phyloP scores from a whole-genome alignment of 2,329 filamentous ascomycete genomes.

The Blumeriella jaapii region DNA sequence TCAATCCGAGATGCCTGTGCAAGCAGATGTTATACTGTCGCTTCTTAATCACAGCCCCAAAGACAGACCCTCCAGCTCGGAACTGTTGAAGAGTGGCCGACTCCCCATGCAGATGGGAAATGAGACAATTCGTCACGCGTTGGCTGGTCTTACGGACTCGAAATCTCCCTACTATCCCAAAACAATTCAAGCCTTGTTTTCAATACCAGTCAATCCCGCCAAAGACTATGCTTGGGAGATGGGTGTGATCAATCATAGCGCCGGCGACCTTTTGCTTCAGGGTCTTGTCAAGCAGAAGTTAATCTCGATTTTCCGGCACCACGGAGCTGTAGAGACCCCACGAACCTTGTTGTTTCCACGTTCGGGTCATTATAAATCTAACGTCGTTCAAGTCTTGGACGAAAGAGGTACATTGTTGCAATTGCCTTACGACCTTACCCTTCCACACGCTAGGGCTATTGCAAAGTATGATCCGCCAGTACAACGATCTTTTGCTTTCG shows the following conservation, averaged over 20 bases:
- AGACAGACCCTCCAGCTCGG: constrained; percentile 68
- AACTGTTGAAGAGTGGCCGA: constrained; percentile 75
- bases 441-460: constrained; percentile 77
- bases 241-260: constrained; percentile 42
- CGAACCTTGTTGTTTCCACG: constrained; percentile 70
- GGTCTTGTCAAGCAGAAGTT: constrained; percentile 64
- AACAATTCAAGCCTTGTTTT: constrained; percentile 77
- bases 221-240: constrained; percentile 76
- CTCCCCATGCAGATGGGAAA: constrained; percentile 88
- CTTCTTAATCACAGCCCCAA: constrained; percentile 74
- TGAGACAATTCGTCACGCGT: constrained; percentile 73
- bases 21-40: constrained; percentile 67
- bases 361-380: constrained; percentile 63
- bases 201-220: constrained; percentile 56
- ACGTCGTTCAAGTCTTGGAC: constrained; percentile 72
- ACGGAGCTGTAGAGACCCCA: constrained; percentile 75
- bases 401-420: constrained; percentile 79
- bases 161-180: constrained; percentile 82
- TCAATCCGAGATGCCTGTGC: constrained; percentile 52
- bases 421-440: constrained; percentile 84
- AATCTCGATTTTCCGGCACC: constrained; percentile 68
- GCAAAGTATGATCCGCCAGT: constrained; percentile 59
- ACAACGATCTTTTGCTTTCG: constrained; percentile 76
- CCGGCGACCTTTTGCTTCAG: constrained; percentile 55
- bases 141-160: constrained; percentile 71